These are phyloP conservation scores for Mallotus japonicus DNA, from an alignment of 441 rosid species.

Conservation along the genomic window DNA sequence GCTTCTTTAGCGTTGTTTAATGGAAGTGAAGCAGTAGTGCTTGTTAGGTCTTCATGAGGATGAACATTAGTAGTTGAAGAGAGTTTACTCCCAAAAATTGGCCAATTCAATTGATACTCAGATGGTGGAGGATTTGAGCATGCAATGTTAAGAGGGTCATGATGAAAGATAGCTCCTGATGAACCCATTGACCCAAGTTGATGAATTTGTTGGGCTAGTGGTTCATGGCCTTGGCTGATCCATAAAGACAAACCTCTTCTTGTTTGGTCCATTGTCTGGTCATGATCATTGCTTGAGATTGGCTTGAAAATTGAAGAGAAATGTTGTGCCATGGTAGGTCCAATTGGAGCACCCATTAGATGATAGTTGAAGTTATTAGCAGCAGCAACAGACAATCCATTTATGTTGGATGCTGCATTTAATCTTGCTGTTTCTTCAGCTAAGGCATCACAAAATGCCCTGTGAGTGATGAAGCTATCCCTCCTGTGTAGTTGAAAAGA, in stretches of 20 bases:
- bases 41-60: slow-evolving; percentile 30
- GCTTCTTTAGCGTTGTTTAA: slow-evolving; percentile 37
- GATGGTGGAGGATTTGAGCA: slow-evolving; percentile 31
- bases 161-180: slow-evolving; percentile 31
- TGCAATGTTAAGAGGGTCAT: slow-evolving; percentile 28
- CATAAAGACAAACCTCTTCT: slow-evolving; percentile 56
- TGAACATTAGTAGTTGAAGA: slow-evolving; percentile 20
- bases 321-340: slow-evolving; percentile 41
- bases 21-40: slow-evolving; percentile 40
- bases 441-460: slow-evolving; percentile 95
- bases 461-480: slow-evolving; percentile 89
- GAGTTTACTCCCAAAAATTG: slow-evolving; percentile 43
- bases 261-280: slow-evolving; percentile 37
- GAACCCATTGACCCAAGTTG: slow-evolving; percentile 32
- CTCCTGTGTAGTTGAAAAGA: slow-evolving; percentile 51
- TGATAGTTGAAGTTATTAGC: slow-evolving; percentile 40
- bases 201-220: slow-evolving; percentile 36
- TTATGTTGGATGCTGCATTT: slow-evolving; percentile 54
- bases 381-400: slow-evolving; percentile 33
- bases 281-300: slow-evolving; percentile 28
- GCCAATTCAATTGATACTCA: slow-evolving; percentile 47
- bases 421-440: slow-evolving; percentile 91
- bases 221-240: slow-evolving; percentile 42
- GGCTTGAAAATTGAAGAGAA: slow-evolving; percentile 62
- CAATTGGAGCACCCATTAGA: slow-evolving; percentile 44